Conservation (phyloP, 805 yeast species). For the Maudiozyma saulgeensis region DNA sequence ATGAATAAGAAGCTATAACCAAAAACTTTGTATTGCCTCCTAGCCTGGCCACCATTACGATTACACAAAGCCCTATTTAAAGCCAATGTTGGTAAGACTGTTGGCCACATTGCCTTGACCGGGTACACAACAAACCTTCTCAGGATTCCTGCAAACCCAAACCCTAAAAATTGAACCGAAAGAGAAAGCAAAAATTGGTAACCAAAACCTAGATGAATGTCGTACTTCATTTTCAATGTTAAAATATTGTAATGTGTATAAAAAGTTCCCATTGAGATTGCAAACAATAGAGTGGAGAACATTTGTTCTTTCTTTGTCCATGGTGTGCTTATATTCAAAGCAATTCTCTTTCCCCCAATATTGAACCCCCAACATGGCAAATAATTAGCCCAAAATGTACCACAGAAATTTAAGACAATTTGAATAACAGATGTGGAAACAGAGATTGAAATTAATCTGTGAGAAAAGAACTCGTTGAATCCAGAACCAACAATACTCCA, state of each 20-base stretch:
- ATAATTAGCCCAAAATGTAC: conserved; percentile 32
- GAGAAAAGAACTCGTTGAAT: conserved; percentile 47
- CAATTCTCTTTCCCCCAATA: conserved; percentile 31
- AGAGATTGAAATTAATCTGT: conserved; percentile 44
- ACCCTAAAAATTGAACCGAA: conserved; percentile 54
- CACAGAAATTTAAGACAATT: conserved; percentile 38
- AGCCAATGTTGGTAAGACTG: conserved; percentile 38
- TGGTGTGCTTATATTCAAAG: conserved; percentile 49
- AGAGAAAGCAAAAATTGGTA: conserved; percentile 45
- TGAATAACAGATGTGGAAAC: conserved; percentile 38
- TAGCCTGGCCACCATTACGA: conserved; percentile 31
- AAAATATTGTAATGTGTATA: conserved; percentile 33
- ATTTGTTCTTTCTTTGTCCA: conserved; percentile 59
- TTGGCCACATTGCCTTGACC: conserved; percentile 45
- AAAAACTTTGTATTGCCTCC: conserved; percentile 30
- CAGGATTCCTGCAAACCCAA: conserved; percentile 57
- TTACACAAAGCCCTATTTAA: conserved; percentile 38
- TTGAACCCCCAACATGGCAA: conserved; percentile 40
- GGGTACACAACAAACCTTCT: conserved; percentile 50
- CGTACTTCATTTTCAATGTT: conserved; percentile 26
- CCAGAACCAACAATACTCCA: conserved; percentile 48
- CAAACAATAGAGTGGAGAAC: conserved; percentile 42
- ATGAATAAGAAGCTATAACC: conserved; percentile 27
- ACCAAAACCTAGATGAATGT: conserved; percentile 32
- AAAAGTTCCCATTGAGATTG: conserved; percentile 31